Percentiles rank a stretch among this genome's conserved stretches.
Evolutionary conservation across 495 filamentous ascomycete species (phyloP).

Genomic region (Neurospora discreta): DNA sequence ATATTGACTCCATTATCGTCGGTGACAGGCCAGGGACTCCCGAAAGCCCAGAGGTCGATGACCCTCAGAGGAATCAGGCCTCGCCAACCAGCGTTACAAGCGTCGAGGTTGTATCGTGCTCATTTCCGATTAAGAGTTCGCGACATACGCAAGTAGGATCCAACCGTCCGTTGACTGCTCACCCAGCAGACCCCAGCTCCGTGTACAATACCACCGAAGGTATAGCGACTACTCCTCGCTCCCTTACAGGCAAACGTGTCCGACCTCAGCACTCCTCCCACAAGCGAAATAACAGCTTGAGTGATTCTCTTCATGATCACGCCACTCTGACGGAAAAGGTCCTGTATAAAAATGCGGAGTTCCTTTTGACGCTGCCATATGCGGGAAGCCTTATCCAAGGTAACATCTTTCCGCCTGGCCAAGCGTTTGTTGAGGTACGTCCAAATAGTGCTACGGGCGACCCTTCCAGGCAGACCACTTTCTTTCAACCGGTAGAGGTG

Average conservation of each 20-base stretch:
- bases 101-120: constrained; percentile 66
- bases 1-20: constrained; percentile 32
- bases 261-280: constrained; percentile 33
- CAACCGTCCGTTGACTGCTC: constrained; percentile 43
- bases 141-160: constrained; percentile 34
- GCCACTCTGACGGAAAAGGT: constrained; percentile 36
- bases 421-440: constrained; percentile 63
- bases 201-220: constrained; percentile 32
- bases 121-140: constrained; percentile 57
- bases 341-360: constrained; percentile 40
- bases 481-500: constrained; percentile 30
- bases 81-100: constrained; percentile 44
- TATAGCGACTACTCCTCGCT: constrained; percentile 40
- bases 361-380: constrained; percentile 54
- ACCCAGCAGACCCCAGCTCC: constrained; percentile 48
- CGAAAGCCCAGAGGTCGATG: constrained; percentile 16
- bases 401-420: constrained; percentile 61
- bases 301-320: constrained; percentile 78
- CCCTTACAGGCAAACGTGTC: constrained; percentile 41
- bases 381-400: constrained; percentile 80
- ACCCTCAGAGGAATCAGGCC: constrained; percentile 23
- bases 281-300: constrained; percentile 49
- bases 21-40: constrained; percentile 32
- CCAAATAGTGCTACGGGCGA: constrained; percentile 39
- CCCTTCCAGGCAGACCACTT: constrained; percentile 31